Base-by-base conservation (phyloP, 805 yeast genomes). In the Saccharomycopsis sp. region DNA sequence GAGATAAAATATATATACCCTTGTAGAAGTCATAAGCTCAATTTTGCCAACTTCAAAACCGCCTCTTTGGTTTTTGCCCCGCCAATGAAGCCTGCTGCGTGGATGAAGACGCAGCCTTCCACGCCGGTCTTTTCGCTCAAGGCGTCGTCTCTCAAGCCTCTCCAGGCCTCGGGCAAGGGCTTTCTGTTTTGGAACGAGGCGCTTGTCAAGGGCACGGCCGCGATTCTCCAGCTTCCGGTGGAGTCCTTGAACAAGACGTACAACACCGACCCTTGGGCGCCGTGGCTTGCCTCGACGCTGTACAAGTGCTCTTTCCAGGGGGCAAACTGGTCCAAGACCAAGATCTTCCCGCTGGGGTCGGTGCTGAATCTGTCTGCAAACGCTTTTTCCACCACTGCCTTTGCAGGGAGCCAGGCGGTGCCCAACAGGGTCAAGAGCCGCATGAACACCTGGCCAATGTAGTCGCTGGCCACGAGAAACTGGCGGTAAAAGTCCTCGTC, bases 21-120 rank as follows among this genome's bases (percentile, higher is more conserved):
- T n/a, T n/a, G n/a, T n/a, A n/a, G n/a, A n/a, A n/a, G n/a, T 25
- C n/a, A n/a, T 19, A 38, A 10, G 17, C 41, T 31, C 10, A 30
- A 23, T 30, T 62, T 64, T 5, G 97, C 96, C 60, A 92, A 69
- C 54, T 73, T 61, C 43, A 86, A 57, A 10, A 80, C 96, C 23
- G 83, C 81, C 39, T 86, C 96, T 48, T 69, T 65, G 18, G 94
- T 71, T 55, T 77, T 69, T 42, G 89, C 85, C 40, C 98, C 98
- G 34, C 98, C 98, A 54, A 92, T 92, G 62, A 92, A 92, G 0
- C 98, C 97, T 31, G 95, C 84, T 33, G 97, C 96, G 53, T 92
- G 98, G 43, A 92, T 77, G 56, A 92, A 92, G 16, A 88, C 75
- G 57, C 96, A 84, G 6, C 84, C 95, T 23, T 74, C 77, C 41